phyloP scores from a whole-genome alignment of 2,329 filamentous ascomycete species.

The Penicillium aurantiogriseum region DNA sequence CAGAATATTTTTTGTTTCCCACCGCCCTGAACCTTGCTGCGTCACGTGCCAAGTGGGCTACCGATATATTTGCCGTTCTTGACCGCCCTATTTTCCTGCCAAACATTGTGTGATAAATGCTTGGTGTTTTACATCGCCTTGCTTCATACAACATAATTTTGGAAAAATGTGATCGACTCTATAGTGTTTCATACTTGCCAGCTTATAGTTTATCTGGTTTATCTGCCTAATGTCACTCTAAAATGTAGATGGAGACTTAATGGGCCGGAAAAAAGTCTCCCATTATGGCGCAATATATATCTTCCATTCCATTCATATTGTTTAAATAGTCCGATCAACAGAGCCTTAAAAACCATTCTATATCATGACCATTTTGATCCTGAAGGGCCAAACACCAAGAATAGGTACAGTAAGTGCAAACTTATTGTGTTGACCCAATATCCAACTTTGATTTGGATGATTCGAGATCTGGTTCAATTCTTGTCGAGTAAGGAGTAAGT shows the following conservation, averaged over 20 bases:
- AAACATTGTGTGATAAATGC: neutral
- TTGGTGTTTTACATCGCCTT: neutral
- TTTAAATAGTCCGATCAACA: neutral
- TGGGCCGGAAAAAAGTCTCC: too few relatives aligned
- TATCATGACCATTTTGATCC: accelerated
- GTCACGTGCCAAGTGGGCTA: slow-evolving; percentile 23
- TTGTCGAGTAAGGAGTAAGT: neutral
- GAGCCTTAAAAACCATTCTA: too few relatives aligned
- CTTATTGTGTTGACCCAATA: neutral
- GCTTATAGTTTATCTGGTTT: neutral
- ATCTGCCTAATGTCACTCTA: neutral
- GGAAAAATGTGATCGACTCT: neutral
- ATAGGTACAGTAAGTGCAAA: neutral
- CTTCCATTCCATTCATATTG: neutral
- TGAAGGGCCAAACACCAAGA: too few relatives aligned
- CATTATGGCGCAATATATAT: neutral
- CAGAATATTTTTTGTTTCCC: slow-evolving; percentile 38
- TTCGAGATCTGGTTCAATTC: neutral
- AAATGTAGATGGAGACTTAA: neutral
- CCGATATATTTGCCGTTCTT: neutral
- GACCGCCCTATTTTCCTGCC: neutral
- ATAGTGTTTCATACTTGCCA: neutral
- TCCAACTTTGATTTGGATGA: neutral
- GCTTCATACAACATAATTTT: neutral
- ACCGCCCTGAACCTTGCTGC: slow-evolving; percentile 25